phyloP scores from a whole-genome alignment of 225 moss, liverwort and hornwort species.

The Climacium dendroides region DNA sequence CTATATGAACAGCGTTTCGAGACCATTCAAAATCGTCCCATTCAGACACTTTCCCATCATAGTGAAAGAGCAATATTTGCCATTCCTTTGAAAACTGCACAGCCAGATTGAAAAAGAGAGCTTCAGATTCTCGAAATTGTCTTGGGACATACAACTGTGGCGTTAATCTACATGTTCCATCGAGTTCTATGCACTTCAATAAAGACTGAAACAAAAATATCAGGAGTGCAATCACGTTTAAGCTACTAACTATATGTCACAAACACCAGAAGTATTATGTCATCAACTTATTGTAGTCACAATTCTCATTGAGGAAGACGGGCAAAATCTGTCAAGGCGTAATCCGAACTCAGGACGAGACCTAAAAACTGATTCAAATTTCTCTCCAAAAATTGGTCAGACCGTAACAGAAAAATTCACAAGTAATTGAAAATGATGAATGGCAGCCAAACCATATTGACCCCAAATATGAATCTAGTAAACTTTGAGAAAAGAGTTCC shows the following conservation, averaged over 20 bases:
- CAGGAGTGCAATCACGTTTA: not conserved
- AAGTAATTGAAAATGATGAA: not conserved
- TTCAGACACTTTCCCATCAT: constrained; percentile 83
- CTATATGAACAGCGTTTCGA: constrained; percentile 71
- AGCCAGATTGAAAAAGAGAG: not conserved
- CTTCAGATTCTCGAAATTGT: not conserved
- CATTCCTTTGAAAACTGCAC: constrained; percentile 92
- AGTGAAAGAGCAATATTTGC: constrained; percentile 90
- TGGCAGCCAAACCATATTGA: not conserved
- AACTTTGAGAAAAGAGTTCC: not conserved
- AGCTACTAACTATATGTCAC: not conserved
- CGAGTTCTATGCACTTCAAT: not conserved
- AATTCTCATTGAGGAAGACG: not conserved
- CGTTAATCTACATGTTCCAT: not conserved
- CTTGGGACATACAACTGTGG: not conserved
- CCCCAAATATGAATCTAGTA: not conserved
- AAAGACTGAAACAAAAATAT: not conserved
- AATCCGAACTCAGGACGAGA: not conserved
- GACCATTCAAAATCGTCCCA: constrained; percentile 98
- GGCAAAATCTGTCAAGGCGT: not conserved
- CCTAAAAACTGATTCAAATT: not conserved
- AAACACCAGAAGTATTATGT: not conserved
- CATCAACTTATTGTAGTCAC: not conserved
- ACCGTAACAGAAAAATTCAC: not conserved
- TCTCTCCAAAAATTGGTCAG: not conserved